Conservation (phyloP, 768 basidiomycete species). For the Amylocystis lapponica region DNA sequence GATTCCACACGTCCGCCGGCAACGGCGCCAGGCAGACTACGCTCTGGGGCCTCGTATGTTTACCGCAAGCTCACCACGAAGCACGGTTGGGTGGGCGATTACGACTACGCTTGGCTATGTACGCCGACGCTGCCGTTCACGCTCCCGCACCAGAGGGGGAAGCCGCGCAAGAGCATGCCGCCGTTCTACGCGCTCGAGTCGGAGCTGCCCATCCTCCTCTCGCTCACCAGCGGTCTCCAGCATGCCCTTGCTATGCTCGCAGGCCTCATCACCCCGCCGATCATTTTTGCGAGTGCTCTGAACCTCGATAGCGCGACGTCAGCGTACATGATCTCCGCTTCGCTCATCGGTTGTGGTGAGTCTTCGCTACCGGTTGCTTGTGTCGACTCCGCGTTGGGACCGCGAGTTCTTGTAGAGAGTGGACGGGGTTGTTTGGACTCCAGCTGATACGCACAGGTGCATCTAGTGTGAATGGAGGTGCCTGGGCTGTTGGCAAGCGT, state of each 20-base stretch:
- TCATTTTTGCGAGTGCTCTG: conserved; percentile 65
- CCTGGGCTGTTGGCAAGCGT: too few species aligned
- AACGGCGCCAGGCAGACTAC: conserved; percentile 1
- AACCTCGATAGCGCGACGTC: conserved; percentile 52
- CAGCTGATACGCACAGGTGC: too few species aligned
- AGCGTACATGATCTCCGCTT: conserved; percentile 77
- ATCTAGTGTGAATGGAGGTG: too few species aligned
- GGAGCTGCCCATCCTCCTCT: conserved; percentile 67
- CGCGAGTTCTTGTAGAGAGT: too few species aligned
- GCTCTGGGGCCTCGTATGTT: conserved; percentile 11
- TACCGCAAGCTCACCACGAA: conserved; percentile 38
- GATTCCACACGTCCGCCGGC: conserved; percentile 1
- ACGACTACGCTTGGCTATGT: conserved; percentile 72
- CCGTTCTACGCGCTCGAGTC: conserved; percentile 75
- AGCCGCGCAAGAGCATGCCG: conserved; percentile 32
- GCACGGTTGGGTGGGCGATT: conserved; percentile 81
- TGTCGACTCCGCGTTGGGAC: neutral
- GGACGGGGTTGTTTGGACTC: too few species aligned
- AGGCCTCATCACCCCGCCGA: conserved; percentile 78
- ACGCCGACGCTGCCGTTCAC: conserved; percentile 58
- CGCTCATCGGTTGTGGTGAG: conserved; percentile 72
- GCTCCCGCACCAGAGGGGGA: conserved; percentile 25
- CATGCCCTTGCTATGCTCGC: conserved; percentile 82
- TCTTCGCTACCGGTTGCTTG: conserved; percentile 1
- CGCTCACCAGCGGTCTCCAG: conserved; percentile 67